phyloP scores from a whole-genome alignment of 2,329 filamentous ascomycete species.

The Fusarium graminum region DNA sequence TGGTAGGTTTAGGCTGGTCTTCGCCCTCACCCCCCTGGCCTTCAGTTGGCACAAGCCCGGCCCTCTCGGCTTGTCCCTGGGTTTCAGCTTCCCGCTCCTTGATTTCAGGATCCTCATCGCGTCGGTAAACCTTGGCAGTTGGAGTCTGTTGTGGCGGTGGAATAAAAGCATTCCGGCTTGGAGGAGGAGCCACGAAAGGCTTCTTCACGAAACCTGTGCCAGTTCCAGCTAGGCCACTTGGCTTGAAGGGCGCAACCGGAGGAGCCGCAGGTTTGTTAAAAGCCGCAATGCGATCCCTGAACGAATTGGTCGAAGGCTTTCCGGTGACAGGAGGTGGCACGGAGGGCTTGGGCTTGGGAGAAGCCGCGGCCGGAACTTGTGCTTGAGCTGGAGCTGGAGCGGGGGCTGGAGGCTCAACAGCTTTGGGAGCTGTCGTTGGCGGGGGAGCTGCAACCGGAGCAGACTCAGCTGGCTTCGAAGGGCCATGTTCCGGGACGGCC shows the following conservation, averaged over 20 bases:
- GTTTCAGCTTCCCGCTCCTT: conserved; percentile 75
- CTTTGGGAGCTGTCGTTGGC: conserved; percentile 46
- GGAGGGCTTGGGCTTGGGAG: conserved; percentile 59
- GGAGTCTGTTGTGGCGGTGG: conserved; percentile 79
- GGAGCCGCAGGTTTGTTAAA: conserved; percentile 93
- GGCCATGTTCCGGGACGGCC: conserved; percentile 45
- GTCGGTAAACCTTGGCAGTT: conserved; percentile 80
- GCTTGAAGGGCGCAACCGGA: conserved; percentile 91
- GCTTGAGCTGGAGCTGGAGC: conserved; percentile 47
- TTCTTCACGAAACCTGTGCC: conserved; percentile 88
- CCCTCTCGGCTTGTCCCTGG: conserved; percentile 74
- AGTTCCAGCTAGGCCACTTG: conserved; percentile 69
- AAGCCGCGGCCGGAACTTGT: conserved; percentile 47
- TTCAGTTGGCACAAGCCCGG: conserved; percentile 67
- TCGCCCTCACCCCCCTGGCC: conserved; percentile 70
- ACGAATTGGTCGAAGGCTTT: conserved; percentile 82
- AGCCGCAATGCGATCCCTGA: conserved; percentile 94
- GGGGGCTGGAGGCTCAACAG: conserved; percentile 53
- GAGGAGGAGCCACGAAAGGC: conserved; percentile 94
- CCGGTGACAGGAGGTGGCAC: conserved; percentile 76
- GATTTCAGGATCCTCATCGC: conserved; percentile 87
- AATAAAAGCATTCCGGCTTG: conserved; percentile 91
- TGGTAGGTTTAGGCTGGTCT: conserved; percentile 90
- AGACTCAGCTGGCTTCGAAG: conserved; percentile 54
- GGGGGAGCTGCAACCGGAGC: conserved; percentile 49